These are phyloP conservation scores for Pleurotus eryngii DNA, from an alignment of 768 basidiomycete species.

Conservation along the genomic window DNA sequence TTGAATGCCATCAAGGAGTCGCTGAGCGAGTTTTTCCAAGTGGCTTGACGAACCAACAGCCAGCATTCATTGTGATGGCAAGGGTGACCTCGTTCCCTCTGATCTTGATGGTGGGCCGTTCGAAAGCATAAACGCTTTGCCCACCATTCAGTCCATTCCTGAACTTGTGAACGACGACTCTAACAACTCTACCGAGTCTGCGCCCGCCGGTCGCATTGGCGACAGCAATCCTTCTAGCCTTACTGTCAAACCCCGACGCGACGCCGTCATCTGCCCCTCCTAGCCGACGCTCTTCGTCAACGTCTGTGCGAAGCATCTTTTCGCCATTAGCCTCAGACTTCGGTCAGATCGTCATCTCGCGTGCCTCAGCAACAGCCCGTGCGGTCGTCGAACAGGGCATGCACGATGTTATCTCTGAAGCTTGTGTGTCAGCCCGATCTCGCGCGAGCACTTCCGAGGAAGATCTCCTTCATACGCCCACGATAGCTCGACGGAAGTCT, in stretches of 20 bases:
- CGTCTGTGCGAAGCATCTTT: conserved; percentile 61
- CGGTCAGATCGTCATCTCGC: conserved; percentile 61
- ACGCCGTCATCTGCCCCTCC: conserved; percentile 23
- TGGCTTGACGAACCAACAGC: conserved; percentile 65
- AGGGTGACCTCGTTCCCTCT: conserved; percentile 34
- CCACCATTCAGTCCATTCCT: conserved; percentile 58
- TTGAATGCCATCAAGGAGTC: conserved; percentile 61
- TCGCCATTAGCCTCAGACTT: conserved; percentile 48
- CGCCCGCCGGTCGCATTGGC: conserved; percentile 28
- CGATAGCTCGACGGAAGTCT: conserved; percentile 21
- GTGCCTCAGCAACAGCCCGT: conserved; percentile 63
- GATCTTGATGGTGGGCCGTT: conserved; percentile 37
- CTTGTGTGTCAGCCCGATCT: conserved; percentile 64
- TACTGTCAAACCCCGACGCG: conserved; percentile 21
- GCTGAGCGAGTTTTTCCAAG: conserved; percentile 33
- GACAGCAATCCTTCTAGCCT: conserved; percentile 27
- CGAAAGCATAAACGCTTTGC: conserved; percentile 38
- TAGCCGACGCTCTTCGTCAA: conserved; percentile 61
- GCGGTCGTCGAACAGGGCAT: conserved; percentile 74
- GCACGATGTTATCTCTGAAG: conserved; percentile 77
- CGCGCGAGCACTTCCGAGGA: conserved; percentile 62
- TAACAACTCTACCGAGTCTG: conserved; percentile 30
- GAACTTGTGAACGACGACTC: conserved; percentile 34
- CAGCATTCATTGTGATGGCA: conserved; percentile 51
- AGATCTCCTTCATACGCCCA: conserved; percentile 57